Base-by-base conservation (phyloP, 345 rosid species). In the Melastoma malabathricum region DNA sequence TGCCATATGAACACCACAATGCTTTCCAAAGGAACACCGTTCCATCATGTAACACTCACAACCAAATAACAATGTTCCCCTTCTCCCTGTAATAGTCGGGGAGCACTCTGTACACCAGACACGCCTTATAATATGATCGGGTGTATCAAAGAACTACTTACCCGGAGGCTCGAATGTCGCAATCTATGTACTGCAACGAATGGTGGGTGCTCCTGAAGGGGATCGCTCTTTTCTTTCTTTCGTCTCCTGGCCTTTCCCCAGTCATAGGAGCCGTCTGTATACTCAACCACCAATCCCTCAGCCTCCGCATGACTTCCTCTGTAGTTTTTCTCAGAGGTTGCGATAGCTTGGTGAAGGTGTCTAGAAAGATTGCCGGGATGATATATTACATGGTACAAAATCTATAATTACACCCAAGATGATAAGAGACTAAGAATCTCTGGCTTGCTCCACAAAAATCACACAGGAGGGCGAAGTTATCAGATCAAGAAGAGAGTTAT, bases 201-300 rank as follows among this genome's bases (percentile, higher is more conserved):
- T 31, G 10, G 38, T 31, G 38, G 25, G 25, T 22, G 25, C 38
- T 31, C 38, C 38, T 5, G 38, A 31, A 31, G 38, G 38, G 9
- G 1, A 9, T 14, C 20, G 76, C 63, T 41, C 74, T 82, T 59
- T 70, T 79, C 64, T 84, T 92, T 62, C 80, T 82, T 23, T 81
- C 94, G 25, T 83, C 93, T 50, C 64, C 77, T 9, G 79, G 88
- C 65, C 75, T 78, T 54, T 79, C 86, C 23, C 85, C 74, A 58
- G 79, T 44, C 34, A 93, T 93, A 0, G 95, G 95, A 55, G 97
- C 97, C 1, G 97, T 97, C 0, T 95, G 99, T 60, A 85, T 75
- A 68, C 99, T 85, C 72, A 83, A 85, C 99, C 99, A 93, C 95
- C 99, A 93, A 56, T 88, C 99, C 63, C 79, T 83, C 67, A 84